These are phyloP conservation scores for Hypoxylon fragiforme DNA, from an alignment of 495 filamentous ascomycete species.

Conservation along the genomic window DNA sequence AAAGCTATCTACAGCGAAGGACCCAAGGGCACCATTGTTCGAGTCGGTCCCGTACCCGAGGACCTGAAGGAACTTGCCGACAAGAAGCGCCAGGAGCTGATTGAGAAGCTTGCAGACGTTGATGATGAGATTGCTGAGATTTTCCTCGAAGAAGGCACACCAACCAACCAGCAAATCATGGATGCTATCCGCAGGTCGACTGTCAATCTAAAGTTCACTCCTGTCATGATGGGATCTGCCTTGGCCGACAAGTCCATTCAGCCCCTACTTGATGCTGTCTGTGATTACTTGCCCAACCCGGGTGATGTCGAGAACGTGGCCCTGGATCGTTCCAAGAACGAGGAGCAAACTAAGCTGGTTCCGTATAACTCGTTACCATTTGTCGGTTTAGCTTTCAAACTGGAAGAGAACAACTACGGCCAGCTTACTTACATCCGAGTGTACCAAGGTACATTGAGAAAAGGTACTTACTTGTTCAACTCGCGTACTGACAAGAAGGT, in stretches of 20 bases:
- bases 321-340: slow-evolving; percentile 76
- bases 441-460: slow-evolving; percentile 90
- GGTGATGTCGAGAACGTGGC: slow-evolving; percentile 87
- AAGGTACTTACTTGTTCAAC: slow-evolving; percentile 89
- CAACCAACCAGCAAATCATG: slow-evolving; percentile 79
- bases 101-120: slow-evolving; percentile 95
- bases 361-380: slow-evolving; percentile 93
- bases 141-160: slow-evolving; percentile 83
- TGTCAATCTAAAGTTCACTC: slow-evolving; percentile 85
- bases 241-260: slow-evolving; percentile 94
- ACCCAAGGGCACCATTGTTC: slow-evolving; percentile 67
- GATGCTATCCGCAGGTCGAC: slow-evolving; percentile 89
- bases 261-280: slow-evolving; percentile 95
- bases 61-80: slow-evolving; percentile 72
- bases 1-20: slow-evolving; percentile 92
- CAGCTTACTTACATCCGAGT: slow-evolving; percentile 98
- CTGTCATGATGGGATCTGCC: slow-evolving; percentile 95
- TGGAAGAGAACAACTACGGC: slow-evolving; percentile 98
- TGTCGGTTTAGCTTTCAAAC: slow-evolving; percentile 96
- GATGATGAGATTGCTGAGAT: slow-evolving; percentile 98
- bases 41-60: slow-evolving; percentile 77
- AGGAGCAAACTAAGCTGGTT: slow-evolving; percentile 80
- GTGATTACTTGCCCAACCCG: slow-evolving; percentile 95
- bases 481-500: slow-evolving; percentile 93
- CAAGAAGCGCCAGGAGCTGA: slow-evolving; percentile 79